phyloP scores from a whole-genome alignment of 129 eudicot species.

The Apium graveolens region DNA sequence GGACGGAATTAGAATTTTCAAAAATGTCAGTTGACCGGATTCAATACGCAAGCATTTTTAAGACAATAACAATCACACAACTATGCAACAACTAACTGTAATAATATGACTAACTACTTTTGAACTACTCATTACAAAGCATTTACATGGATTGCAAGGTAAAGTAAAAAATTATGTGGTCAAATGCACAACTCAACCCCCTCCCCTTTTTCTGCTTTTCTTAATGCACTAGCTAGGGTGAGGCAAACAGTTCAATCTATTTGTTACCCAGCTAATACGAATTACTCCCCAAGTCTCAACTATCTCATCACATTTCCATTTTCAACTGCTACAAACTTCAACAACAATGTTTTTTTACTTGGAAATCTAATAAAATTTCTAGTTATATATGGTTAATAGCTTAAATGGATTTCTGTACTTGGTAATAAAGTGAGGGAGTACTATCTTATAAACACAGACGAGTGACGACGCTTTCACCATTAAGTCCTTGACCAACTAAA shows the following conservation, averaged over 20 bases:
- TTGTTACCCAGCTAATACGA: not conserved
- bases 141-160: not conserved
- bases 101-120: not conserved
- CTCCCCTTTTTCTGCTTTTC: not conserved
- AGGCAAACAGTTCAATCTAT: not conserved
- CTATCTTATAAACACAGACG: not conserved
- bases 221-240: not conserved
- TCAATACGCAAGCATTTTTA: not conserved
- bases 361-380: not conserved
- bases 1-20: not conserved
- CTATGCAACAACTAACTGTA: not conserved
- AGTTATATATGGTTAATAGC: not conserved
- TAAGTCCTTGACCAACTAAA: not conserved
- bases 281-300: not conserved
- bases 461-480: not conserved
- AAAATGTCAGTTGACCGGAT: not conserved
- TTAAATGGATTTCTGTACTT: no score
- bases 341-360: not conserved
- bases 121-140: not conserved
- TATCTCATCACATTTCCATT: not conserved
- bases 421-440: not conserved
- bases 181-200: not conserved
- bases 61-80: not conserved
- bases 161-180: not conserved
- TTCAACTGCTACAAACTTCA: not conserved